Evolutionary conservation across 2,329 filamentous ascomycete genomes (phyloP).

Genomic region (Rutstroemia sp.): DNA sequence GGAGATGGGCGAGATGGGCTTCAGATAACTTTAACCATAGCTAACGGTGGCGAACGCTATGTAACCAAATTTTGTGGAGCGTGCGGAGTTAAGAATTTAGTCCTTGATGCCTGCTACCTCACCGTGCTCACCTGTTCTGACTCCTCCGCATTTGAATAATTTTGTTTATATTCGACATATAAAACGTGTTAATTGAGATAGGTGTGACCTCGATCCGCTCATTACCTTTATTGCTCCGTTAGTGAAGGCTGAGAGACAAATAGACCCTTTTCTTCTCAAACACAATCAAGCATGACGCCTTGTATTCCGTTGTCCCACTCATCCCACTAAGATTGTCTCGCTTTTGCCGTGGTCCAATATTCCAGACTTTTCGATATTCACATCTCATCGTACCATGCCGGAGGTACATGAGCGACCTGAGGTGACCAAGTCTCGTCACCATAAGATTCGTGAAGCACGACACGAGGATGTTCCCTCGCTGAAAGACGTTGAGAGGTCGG

Average conservation of each 20-base stretch:
- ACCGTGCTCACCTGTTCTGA: too few species aligned
- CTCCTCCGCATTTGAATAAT: too few species aligned
- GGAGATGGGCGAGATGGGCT: too few species aligned
- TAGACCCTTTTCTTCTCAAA: not conserved
- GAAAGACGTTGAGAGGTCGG: constrained; percentile 26
- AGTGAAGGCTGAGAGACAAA: not conserved
- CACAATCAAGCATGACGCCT: not conserved
- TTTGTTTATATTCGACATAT: too few species aligned
- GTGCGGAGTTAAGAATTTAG: too few species aligned
- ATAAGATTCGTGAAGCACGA: constrained; percentile 5
- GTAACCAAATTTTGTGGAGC: too few species aligned
- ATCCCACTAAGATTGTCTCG: constrained; percentile 2
- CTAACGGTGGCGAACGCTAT: too few species aligned
- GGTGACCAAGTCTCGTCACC: not conserved
- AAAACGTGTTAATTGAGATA: too few species aligned
- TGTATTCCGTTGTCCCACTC: constrained; percentile 1
- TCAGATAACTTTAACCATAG: too few species aligned
- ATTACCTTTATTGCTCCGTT: too few species aligned
- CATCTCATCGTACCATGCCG: not conserved
- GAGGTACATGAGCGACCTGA: constrained; percentile 6
- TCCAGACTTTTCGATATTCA: constrained; percentile 3
- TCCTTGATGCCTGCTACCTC: too few species aligned
- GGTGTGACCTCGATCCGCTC: too few species aligned
- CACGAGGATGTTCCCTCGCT: constrained; percentile 25
- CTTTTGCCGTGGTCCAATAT: constrained; percentile 2